Evolutionary conservation across 306 rosid genomes (phyloP).

Genomic region (Vachellia pachyceras): DNA sequence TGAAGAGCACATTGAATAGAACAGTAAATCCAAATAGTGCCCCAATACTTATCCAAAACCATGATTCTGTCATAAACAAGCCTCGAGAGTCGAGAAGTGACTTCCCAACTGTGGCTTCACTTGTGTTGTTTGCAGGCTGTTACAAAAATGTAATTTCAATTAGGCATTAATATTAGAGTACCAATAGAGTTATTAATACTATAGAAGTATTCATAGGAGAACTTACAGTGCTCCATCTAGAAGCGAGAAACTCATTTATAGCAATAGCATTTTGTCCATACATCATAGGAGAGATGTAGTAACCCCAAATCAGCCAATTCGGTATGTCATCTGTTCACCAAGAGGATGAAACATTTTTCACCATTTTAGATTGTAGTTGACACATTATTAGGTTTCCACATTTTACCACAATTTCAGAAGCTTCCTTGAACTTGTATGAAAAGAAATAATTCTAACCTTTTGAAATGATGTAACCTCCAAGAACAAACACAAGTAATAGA

Average conservation of each 20-base stretch:
- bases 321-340: background rate
- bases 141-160: background rate
- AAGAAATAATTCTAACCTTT: constrained; percentile 42
- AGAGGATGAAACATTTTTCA: constrained; percentile 16
- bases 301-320: background rate
- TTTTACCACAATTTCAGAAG: background rate
- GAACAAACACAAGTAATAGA: constrained; percentile 50
- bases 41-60: constrained; percentile 69
- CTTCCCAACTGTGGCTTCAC: constrained; percentile 58
- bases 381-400: background rate
- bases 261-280: too few relatives aligned
- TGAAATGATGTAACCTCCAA: constrained; percentile 61
- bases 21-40: constrained; percentile 64
- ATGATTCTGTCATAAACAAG: constrained; percentile 51
- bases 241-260: too few relatives aligned
- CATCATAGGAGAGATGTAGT: too few relatives aligned
- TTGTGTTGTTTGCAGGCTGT: constrained; percentile 12
- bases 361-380: background rate
- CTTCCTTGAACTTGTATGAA: background rate
- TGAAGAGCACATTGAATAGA: constrained; percentile 57
- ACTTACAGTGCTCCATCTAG: background rate
- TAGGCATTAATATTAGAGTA: background rate
- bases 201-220: background rate
- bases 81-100: constrained; percentile 55
- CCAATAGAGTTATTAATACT: background rate